phyloP scores from a whole-genome alignment of 2,329 filamentous ascomycete species.

The Helotiales sp. region DNA sequence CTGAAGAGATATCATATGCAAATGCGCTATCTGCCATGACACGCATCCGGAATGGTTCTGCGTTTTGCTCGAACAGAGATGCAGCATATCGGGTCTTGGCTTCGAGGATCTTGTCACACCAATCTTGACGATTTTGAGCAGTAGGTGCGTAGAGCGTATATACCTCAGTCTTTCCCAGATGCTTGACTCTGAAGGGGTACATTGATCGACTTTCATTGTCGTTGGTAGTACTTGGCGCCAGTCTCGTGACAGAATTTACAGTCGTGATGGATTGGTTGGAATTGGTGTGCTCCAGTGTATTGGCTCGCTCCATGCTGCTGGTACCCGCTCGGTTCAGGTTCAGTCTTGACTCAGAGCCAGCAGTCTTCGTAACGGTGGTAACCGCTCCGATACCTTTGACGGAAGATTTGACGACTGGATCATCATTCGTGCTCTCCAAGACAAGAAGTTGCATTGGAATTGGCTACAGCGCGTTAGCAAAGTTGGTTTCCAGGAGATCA shows the following conservation, averaged over 20 bases:
- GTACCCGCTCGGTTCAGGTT: conserved; percentile 49
- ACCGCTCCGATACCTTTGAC: conserved; percentile 63
- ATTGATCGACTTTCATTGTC: conserved; percentile 57
- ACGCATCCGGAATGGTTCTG: conserved; percentile 89
- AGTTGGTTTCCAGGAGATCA: not conserved
- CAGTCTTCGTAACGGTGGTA: conserved; percentile 61
- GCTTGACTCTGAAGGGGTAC: conserved; percentile 95
- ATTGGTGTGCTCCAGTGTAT: conserved; percentile 68
- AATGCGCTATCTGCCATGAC: conserved; percentile 95
- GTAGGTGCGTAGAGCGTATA: conserved; percentile 89
- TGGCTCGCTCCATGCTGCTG: conserved; percentile 52
- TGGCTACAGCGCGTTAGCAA: conserved; percentile 66
- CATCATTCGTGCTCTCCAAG: conserved; percentile 89
- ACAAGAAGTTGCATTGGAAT: conserved; percentile 97
- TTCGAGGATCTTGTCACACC: conserved; percentile 92
- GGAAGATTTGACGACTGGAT: conserved; percentile 80
- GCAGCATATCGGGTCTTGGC: conserved; percentile 94
- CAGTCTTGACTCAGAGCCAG: conserved; percentile 63
- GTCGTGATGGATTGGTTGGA: conserved; percentile 71
- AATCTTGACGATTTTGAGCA: conserved; percentile 76
- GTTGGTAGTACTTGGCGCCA: conserved; percentile 52
- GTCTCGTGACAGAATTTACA: conserved; percentile 49
- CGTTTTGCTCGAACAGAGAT: conserved; percentile 87
- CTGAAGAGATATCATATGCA: conserved; percentile 70
- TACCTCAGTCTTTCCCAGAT: conserved; percentile 83